These are phyloP conservation scores for Glebionis coronaria DNA, from an alignment of 129 eudicot genomes.

Conservation along the genomic window DNA sequence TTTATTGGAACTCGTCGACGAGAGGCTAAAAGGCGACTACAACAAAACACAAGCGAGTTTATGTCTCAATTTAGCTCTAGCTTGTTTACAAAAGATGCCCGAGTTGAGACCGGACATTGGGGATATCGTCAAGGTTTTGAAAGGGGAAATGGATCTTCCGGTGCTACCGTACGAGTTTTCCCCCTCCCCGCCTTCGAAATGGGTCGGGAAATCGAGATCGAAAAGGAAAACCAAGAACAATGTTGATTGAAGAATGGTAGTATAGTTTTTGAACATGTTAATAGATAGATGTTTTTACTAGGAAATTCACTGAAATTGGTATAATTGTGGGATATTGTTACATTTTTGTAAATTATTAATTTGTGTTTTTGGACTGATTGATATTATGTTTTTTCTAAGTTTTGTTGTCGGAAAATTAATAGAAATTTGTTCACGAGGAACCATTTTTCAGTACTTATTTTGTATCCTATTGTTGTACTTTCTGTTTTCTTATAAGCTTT, in stretches of 20 bases:
- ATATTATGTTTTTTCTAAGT: background rate
- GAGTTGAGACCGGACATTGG: slow-evolving; percentile 87
- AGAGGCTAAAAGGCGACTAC: slow-evolving; percentile 57
- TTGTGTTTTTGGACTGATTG: background rate
- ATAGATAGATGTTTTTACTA: background rate
- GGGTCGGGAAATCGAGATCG: slow-evolving; percentile 50
- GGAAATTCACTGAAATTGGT: no score
- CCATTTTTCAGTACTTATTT: background rate
- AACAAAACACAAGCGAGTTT: slow-evolving; percentile 61
- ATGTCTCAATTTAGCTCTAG: slow-evolving; percentile 84
- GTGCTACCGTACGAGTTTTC: slow-evolving; percentile 72
- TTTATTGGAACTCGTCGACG: slow-evolving; percentile 78
- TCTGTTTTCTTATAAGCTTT: background rate
- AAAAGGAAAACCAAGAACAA: slow-evolving; percentile 53
- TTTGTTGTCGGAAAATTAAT: background rate
- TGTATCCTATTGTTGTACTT: background rate
- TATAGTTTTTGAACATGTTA: background rate
- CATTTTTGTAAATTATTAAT: background rate
- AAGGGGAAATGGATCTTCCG: slow-evolving; percentile 86
- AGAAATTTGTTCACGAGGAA: background rate
- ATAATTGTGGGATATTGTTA: background rate
- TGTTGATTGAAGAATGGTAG: slow-evolving; percentile 25
- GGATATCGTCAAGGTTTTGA: slow-evolving; percentile 76
- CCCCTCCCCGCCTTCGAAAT: slow-evolving; percentile 84
- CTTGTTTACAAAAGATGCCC: slow-evolving; percentile 89